These are phyloP conservation scores for Penicillium sp. DNA, from an alignment of 2,329 filamentous ascomycete genomes.

Conservation along the genomic window DNA sequence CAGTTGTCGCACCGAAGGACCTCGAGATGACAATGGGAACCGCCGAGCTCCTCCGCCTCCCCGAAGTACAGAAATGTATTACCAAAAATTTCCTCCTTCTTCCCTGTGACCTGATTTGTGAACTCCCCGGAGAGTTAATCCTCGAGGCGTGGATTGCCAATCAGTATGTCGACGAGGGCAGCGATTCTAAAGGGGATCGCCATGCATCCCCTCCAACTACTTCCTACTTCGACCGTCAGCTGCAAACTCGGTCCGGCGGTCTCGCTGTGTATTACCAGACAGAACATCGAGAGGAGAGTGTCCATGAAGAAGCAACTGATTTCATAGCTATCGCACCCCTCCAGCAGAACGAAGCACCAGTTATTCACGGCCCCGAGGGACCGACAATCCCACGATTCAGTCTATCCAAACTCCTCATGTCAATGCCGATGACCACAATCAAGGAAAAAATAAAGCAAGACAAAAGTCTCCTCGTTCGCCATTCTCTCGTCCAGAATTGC, in stretches of 20 bases:
- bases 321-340: not conserved
- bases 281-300: not conserved
- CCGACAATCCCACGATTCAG: not conserved
- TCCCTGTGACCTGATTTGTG: slow-evolving; percentile 44
- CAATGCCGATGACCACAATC: slow-evolving; percentile 1
- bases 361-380: not conserved
- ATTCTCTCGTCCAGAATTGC: not conserved
- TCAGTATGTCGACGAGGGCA: not conserved
- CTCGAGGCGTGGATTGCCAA: slow-evolving; percentile 2
- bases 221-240: not conserved
- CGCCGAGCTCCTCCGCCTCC: slow-evolving; percentile 77
- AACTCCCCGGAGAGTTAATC: not conserved
- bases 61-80: slow-evolving; percentile 71
- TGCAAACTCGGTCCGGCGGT: not conserved
- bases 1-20: slow-evolving; percentile 72
- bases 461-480: not conserved
- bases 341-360: not conserved
- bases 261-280: not conserved
- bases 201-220: not conserved
- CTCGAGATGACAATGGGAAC: slow-evolving; percentile 82
- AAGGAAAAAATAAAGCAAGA: not conserved
- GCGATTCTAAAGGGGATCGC: not conserved
- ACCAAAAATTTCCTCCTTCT: slow-evolving; percentile 82
- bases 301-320: not conserved
- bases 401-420: not conserved